A percentile compares a stretch with the other conserved stretches of the same genome.
phyloP scores from a whole-genome alignment of 2,329 filamentous ascomycete genomes.

The Aspergillus jensenii region DNA sequence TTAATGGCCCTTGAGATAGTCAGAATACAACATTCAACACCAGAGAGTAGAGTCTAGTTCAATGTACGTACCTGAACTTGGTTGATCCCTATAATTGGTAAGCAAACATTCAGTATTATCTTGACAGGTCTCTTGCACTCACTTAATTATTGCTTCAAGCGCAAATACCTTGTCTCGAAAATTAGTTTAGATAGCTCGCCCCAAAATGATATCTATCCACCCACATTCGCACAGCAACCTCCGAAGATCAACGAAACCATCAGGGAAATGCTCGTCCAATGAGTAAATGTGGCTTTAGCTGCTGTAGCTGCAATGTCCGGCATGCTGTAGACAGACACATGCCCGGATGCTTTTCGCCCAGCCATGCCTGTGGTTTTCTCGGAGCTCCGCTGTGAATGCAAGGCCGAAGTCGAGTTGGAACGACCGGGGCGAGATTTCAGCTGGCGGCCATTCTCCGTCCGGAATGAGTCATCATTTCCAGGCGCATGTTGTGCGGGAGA shows the following conservation, averaged over 20 bases:
- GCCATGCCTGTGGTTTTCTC: neutral
- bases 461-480: neutral
- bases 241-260: constrained; percentile 91
- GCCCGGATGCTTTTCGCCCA: neutral
- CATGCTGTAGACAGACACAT: neutral
- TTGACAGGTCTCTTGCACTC: constrained; percentile 41
- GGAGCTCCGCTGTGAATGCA: neutral
- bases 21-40: constrained; percentile 1
- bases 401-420: neutral
- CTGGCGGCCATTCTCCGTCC: neutral
- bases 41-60: neutral
- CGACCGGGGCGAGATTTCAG: neutral
- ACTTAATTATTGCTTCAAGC: constrained; percentile 93
- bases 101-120: constrained; percentile 6
- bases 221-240: constrained; percentile 89
- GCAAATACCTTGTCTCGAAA: constrained; percentile 72
- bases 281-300: constrained; percentile 48
- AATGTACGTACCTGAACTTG: constrained; percentile 67
- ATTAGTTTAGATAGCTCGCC: constrained; percentile 23
- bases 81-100: constrained; percentile 65
- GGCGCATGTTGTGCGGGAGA: neutral
- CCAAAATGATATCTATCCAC: constrained; percentile 28
- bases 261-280: constrained; percentile 62
- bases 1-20: constrained; percentile 64
- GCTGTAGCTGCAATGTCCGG: constrained; percentile 27